Evolutionary conservation across 2,329 filamentous ascomycete species (phyloP), one percentile per base, ranked within the genome.

Genomic region (Alternaria gansuensis): DNA sequence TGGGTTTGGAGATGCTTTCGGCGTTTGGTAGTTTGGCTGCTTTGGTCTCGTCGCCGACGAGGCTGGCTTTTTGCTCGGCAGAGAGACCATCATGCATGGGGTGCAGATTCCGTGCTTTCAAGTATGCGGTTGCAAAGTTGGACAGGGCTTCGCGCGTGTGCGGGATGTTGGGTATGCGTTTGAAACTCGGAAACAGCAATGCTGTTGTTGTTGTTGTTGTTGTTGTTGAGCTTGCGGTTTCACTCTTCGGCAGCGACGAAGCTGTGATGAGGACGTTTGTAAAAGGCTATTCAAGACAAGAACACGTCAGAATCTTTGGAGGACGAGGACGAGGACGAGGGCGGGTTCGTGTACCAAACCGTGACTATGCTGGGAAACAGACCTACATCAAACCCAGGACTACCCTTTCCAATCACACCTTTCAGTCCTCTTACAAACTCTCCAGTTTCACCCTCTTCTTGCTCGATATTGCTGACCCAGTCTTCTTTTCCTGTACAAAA

Each of bases 401-500:
- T 79, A 9, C 78, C 76, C 61, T 71, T 75, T 5, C 79, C 77
- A 17, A 82, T 69, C 3, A 79, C 67, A 44, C 71, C 83, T 75
- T 91, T 94, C 58, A 97, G 76, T 54, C 91, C 88, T 36, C 89
- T 87, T 5, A 89, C 87, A 17, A 93, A 82, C 13, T 77, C 78
- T 26, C 81, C 74, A 4, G 70, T 75, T 3, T 79, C 75, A 33
- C 78, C 74, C 14, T 89, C 86, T 59, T 96, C 92, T 44, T 96
- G 88, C 74, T 96, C 93, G 62, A 97, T 96, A 57, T 87, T 86
- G 71, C 90, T 93, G 28, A 84, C 82, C 93, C 93, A 97, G 78
- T 96, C 91, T 29, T 84, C 80, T 60, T 87, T 86, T 4, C 92
- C 93, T 0, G 93, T 96, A 62, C 90, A 93, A 13, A 97, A 83